Evolutionary conservation across 441 rosid species (phyloP).

Genomic region (Biscutella auriculata): DNA sequence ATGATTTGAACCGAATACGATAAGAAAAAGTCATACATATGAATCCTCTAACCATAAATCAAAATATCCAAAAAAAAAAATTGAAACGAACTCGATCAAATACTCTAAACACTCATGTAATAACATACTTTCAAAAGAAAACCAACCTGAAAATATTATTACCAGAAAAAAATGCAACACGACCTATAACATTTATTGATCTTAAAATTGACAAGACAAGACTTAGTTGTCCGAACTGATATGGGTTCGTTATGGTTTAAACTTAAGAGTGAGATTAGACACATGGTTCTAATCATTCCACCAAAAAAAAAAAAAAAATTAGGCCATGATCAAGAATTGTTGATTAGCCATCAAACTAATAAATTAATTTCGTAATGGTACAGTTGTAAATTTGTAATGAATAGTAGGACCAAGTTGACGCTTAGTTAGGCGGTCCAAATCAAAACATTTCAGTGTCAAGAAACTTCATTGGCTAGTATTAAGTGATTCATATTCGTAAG

Average conservation of each 20-base stretch:
- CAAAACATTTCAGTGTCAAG: constrained; percentile 18
- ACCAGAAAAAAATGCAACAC: too few species aligned
- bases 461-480: constrained; percentile 9
- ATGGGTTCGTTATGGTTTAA: constrained; percentile 10
- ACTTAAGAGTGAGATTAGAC: constrained; percentile 15
- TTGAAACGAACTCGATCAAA: too few species aligned
- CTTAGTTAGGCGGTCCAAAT: constrained; percentile 24
- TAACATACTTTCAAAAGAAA: neutral
- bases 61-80: too few species aligned
- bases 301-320: too few species aligned
- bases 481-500: constrained; percentile 9
- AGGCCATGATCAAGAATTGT: constrained; percentile 6
- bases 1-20: too few species aligned
- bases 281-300: too few species aligned
- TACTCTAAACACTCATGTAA: too few species aligned
- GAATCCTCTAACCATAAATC: too few species aligned
- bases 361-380: neutral
- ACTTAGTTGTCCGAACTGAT: constrained; percentile 2
- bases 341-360: constrained; percentile 9
- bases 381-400: constrained; percentile 20
- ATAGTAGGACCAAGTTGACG: constrained; percentile 18
- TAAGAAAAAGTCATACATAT: too few species aligned
- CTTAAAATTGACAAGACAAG: constrained; percentile 12
- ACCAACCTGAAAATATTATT: neutral
- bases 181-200: too few species aligned